Evolutionary conservation across 768 basidiomycete genomes (phyloP), one percentile per base, ranked within the genome.

Genomic region (Podaxis pistillaris): DNA sequence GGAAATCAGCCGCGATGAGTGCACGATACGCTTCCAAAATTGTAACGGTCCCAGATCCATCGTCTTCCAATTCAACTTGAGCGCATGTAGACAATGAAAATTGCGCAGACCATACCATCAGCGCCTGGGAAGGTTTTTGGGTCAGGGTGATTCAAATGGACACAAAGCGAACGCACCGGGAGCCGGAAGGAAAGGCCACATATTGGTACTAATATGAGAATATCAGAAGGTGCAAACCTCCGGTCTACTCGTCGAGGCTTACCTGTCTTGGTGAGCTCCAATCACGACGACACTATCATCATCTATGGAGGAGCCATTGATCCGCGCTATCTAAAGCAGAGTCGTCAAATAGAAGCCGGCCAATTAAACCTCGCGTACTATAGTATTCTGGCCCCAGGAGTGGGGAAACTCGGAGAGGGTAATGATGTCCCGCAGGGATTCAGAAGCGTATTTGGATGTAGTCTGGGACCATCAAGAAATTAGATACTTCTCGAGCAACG

Each of bases 211-310:
- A 66, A 52, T 58, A 50, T 52, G 46, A 59, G 15, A 52, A 51
- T 17, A 46, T 50, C 58, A 47, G 33, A 38, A 17, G 49, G 40
- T 56, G 49, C 30, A 26, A 47, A 26, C n/a, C 22, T 52, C 30
- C 44, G 51, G 38, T 54, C 37, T 40, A 52, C 49, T 33, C 24
- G 53, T 58, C 33, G 44, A 55, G 17, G 44, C 59, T 58, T 68
- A 85, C 89, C 91, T 92, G 72, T 94, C 93, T 72, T 89, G 91
- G 73, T 95, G 93, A 47, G 93, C 93, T 41, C 85, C 82, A 66
- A 94, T 78, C 64, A 94, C 78, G 38, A 94, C 80, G 52, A 87
- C 80, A 17, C 81, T 80, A 58, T 88, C 82, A 68, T 90, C 86
- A 17, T 70, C 74, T 11, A 78, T 70, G 17, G 87, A 85, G 28